Conservation (phyloP, 371 early-diverging fungal genomes). For the Mucor racemosus region DNA sequence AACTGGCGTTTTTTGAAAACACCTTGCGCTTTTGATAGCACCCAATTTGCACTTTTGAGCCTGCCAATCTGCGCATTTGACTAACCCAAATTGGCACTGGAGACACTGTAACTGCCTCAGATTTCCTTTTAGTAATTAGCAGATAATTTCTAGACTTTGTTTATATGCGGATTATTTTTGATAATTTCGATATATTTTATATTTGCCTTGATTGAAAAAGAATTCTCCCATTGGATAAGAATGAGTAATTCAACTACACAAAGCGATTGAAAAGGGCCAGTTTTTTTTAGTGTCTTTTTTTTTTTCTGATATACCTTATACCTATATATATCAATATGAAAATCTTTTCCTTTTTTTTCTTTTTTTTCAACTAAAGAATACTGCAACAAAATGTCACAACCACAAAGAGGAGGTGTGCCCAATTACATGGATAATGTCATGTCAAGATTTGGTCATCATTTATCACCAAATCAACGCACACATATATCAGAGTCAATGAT, state of each 20-base stretch:
- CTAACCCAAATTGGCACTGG: too few species aligned
- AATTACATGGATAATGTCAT: slow-evolving; percentile 33
- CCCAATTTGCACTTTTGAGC: too few species aligned
- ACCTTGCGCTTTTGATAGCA: too few species aligned
- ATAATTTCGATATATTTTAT: background rate
- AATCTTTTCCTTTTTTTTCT: background rate
- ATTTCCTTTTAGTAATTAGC: too few species aligned
- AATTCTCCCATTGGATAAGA: slow-evolving; percentile 19
- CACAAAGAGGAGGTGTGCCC: slow-evolving; percentile 4
- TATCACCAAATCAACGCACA: slow-evolving; percentile 31
- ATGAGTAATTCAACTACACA: background rate
- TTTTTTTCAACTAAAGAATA: background rate
- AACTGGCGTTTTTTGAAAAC: too few species aligned
- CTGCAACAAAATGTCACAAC: slow-evolving; percentile 8
- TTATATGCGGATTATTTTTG: background rate
- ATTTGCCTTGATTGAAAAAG: background rate
- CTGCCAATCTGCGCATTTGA: too few species aligned
- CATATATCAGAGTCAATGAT: slow-evolving; percentile 30
- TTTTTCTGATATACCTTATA: background rate
- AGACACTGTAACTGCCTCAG: too few species aligned
- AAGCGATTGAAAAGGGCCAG: background rate
- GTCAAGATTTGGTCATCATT: slow-evolving; percentile 36
- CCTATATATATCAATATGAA: background rate
- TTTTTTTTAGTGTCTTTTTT: slow-evolving; percentile 5
- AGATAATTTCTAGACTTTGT: background rate